Base-by-base conservation (phyloP, 2,329 filamentous ascomycete genomes). In the Chrysoporthe puriensis region DNA sequence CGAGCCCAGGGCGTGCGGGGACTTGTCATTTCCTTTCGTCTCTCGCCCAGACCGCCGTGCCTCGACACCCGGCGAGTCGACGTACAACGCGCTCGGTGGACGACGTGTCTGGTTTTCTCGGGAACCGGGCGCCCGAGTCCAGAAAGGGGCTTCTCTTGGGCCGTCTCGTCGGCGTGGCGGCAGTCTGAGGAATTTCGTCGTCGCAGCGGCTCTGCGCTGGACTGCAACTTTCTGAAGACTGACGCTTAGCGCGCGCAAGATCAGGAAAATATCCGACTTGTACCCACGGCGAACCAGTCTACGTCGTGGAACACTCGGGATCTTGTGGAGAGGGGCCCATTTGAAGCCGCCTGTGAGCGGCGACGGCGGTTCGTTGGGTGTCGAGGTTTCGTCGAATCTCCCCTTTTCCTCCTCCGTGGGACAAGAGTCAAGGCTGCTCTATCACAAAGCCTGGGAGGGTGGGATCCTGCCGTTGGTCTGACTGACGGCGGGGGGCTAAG, bases 361-460 rank as follows among this genome's bases (percentile, higher is more conserved):
- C 65, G 65, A 21, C 65, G 36, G 21, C 52, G 16, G 52, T 34
- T 36, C 43, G 52, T 58, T 21, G 36, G 11, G 40, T 58, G 36
- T 44, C 36, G 44, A 44, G 43, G 46, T 34, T 32, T 40, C 34
- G 54, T n/a, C 42, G 21, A 34, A 42, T 46, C 16, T n/a, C 40
- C 43, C 36, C 11, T 13, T 40, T n/a, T 58, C 59, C 16, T 46
- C 43, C n/a, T 42, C 21, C 34, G 3, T n/a, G 43, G 26, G 32
- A 42, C 18, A 16, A 59, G 65, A 67, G 65, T 46, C 65, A 63
- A 67, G 65, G 65, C 65, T 67, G 65, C 65, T 67, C 60, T 54
- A 59, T 14, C 36, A 7, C 44, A 67, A 63, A 67, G 65, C 65
- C 65, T 67, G 65, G 65, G 65, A 63, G 65, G 65, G 65, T 63